Evolutionary conservation across 805 yeast species (phyloP).

Genomic region (Blastobotrys mokoenaii): DNA sequence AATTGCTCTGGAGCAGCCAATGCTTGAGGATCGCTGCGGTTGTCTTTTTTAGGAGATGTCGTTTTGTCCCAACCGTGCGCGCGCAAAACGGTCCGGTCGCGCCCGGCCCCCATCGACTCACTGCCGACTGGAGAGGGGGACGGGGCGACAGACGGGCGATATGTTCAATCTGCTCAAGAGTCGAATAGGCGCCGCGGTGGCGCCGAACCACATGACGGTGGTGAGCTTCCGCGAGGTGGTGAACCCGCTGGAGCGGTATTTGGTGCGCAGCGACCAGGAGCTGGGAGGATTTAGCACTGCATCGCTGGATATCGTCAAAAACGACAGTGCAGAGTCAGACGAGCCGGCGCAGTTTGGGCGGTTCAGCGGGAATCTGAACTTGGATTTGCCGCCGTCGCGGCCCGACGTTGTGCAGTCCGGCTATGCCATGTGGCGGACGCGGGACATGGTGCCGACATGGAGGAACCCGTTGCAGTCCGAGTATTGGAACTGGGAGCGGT

Average conservation of each 20-base stretch:
- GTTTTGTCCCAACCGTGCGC: too few relatives aligned
- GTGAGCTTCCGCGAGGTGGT: conserved; percentile 49
- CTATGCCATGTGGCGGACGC: conserved; percentile 78
- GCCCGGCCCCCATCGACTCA: too few relatives aligned
- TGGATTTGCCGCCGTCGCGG: conserved; percentile 56
- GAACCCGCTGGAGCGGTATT: conserved; percentile 38
- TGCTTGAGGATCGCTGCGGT: too few relatives aligned
- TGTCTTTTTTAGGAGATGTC: too few relatives aligned
- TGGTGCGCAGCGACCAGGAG: conserved; percentile 64
- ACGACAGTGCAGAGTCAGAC: conserved; percentile 20
- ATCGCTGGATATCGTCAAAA: conserved; percentile 34
- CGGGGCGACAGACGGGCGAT: too few relatives aligned
- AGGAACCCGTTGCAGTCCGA: conserved; percentile 32
- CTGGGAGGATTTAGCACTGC: conserved; percentile 74
- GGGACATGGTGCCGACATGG: conserved; percentile 40
- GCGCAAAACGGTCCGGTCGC: too few relatives aligned
- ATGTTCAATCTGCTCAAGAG: background rate
- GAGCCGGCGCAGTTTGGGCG: conserved; percentile 36
- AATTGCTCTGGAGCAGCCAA: too few relatives aligned
- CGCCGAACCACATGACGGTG: conserved; percentile 29
- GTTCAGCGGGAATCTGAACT: conserved; percentile 61
- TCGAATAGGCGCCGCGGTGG: background rate
- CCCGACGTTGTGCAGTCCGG: conserved; percentile 60
- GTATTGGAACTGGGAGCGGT: conserved; percentile 67
- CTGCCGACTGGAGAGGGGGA: too few relatives aligned